These are phyloP conservation scores for Mycosphaerella sp. DNA, from an alignment of 2,329 filamentous ascomycete species.

Conservation along the genomic window DNA sequence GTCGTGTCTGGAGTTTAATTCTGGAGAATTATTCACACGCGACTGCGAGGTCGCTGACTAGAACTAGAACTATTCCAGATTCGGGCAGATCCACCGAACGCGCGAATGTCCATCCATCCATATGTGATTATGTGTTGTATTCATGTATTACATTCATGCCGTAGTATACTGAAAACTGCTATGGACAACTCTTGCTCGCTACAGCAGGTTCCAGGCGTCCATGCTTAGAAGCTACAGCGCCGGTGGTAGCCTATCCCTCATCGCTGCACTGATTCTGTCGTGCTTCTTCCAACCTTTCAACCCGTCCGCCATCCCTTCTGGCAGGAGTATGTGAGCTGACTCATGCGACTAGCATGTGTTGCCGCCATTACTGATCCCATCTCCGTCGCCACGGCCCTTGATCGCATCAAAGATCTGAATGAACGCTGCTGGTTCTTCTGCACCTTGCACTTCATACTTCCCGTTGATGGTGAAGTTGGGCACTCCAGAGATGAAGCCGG, in stretches of 20 bases:
- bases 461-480: conserved; percentile 70
- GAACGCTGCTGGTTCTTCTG: conserved; percentile 64
- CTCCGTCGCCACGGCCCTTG: conserved; percentile 35
- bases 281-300: neutral
- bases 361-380: conserved; percentile 12
- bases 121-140: neutral
- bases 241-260: neutral
- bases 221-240: conserved; percentile 2
- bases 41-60: neutral
- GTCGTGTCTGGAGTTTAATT: neutral
- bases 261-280: neutral
- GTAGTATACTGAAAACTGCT: neutral
- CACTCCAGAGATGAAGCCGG: conserved; percentile 58
- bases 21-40: conserved; percentile 7
- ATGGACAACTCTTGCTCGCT: neutral
- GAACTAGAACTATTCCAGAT: neutral
- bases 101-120: conserved; percentile 1
- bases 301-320: neutral
- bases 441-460: conserved; percentile 61
- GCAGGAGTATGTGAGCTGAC: neutral
- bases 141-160: too few species aligned
- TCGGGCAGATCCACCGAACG: conserved; percentile 8
- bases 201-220: neutral
- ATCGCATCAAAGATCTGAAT: conserved; percentile 59
- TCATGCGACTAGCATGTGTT: conserved; percentile 15